phyloP scores from a whole-genome alignment of 1,284 basidiomycete species.

The Coniferiporia sulphurascens region DNA sequence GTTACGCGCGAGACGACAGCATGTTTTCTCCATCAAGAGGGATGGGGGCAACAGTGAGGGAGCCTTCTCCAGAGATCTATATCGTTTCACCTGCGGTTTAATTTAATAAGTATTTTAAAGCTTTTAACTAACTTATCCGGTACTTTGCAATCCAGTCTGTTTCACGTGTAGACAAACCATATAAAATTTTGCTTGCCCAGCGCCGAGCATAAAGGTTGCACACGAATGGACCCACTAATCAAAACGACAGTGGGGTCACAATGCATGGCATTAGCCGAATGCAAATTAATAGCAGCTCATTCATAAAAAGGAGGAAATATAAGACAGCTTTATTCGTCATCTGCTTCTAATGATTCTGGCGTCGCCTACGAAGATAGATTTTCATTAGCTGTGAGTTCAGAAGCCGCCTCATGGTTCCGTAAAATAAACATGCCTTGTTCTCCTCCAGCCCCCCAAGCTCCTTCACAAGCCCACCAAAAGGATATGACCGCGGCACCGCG shows the following conservation, averaged over 20 bases:
- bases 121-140: slow-evolving; percentile 10
- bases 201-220: no score
- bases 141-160: not conserved
- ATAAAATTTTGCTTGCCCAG: not conserved
- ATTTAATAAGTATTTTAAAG: slow-evolving; percentile 2
- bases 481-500: slow-evolving; percentile 64
- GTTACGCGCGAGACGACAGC: not conserved
- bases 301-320: no score
- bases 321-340: slow-evolving; percentile 20
- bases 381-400: not conserved
- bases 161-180: not conserved
- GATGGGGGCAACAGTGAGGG: not conserved
- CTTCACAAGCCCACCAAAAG: slow-evolving; percentile 61
- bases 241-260: no score
- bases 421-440: slow-evolving; percentile 53
- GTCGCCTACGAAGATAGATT: slow-evolving; percentile 29
- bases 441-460: slow-evolving; percentile 72
- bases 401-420: not conserved
- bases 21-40: not conserved
- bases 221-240: no score
- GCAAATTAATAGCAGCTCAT: no score
- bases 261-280: no score
- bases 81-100: not conserved
- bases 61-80: not conserved
- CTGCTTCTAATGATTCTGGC: slow-evolving; percentile 25